Conservation (phyloP, 805 yeast species). For the Candida tibetensis region DNA sequence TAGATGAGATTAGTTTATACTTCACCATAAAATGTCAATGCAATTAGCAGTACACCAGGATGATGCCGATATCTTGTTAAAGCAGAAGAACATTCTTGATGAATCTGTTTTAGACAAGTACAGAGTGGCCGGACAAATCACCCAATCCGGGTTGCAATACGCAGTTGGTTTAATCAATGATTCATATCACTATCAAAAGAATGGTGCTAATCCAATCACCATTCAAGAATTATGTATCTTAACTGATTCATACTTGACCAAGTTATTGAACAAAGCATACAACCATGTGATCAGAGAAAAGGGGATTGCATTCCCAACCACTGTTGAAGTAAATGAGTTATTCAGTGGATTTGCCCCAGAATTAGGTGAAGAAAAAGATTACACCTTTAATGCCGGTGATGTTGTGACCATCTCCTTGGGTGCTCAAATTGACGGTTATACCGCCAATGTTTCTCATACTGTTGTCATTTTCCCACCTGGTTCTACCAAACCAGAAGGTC, state of each 20-base stretch:
- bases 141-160: constrained; percentile 77
- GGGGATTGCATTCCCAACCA: constrained; percentile 91
- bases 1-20: constrained; percentile 4
- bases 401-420: constrained; percentile 82
- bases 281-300: constrained; percentile 69
- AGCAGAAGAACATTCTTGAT: constrained; percentile 66
- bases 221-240: constrained; percentile 73
- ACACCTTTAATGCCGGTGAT: constrained; percentile 69
- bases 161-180: constrained; percentile 65
- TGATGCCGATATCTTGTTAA: constrained; percentile 69
- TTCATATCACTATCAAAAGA: constrained; percentile 59
- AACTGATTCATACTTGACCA: constrained; percentile 72
- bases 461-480: constrained; percentile 77
- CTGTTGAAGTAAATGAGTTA: constrained; percentile 79
- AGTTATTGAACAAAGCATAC: constrained; percentile 59
- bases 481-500: constrained; percentile 59
- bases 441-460: constrained; percentile 84
- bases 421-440: constrained; percentile 93
- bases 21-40: constrained; percentile 36
- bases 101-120: constrained; percentile 71
- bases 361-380: constrained; percentile 53
- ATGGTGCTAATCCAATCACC: constrained; percentile 42
- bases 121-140: constrained; percentile 82
- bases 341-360: constrained; percentile 85
- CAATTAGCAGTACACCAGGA: constrained; percentile 73